Evolutionary conservation across 768 basidiomycete species (phyloP), one percentile per base, ranked within the genome.

Genomic region (Termitomyces sp.): DNA sequence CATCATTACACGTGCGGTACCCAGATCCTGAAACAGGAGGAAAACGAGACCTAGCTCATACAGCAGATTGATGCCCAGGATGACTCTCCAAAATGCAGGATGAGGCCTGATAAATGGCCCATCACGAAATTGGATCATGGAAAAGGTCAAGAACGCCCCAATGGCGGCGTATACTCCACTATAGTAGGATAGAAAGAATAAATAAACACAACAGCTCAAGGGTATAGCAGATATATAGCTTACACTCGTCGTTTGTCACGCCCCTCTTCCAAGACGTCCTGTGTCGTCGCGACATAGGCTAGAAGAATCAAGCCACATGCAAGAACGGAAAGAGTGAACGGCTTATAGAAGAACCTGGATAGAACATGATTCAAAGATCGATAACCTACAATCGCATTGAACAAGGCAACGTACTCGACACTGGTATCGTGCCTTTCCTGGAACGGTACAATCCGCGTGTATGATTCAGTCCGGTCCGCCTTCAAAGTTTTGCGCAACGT

Each of bases 71-170:
- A 90, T 72, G 25, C 89, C 91, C 27, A 94, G 76, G 5, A 91
- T 79, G 39, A 84, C 73, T 50, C 92, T 79, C 91, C 91, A 93
- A 69, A 91, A 89, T 17, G 85, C 88, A 58, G 91, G 91, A 69
- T 94, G 91, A 0, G 91, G 91, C 37, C 91, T 84, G 66, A 94
- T 79, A 70, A 90, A 94, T 30, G 91, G 91, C 0, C 91, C 91
- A 67, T 94, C 91, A 57, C 91, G 86, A 65, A 94, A 93, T 64
- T 94, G 92, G 49, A 94, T 78, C 81, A 89, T 88, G 28, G 88
- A 89, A 71, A 92, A 94, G 59, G 82, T 70, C 56, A 94, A 77
- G 70, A 94, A 94, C 42, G 86, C 80, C 10, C 78, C 78, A 47
- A 88, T 76, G 11, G 86, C 79, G 52, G 91, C 91, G 61, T 91